Base-by-base conservation (phyloP, 192 early-diverging fungal genomes). In the Podochytrium sp. region DNA sequence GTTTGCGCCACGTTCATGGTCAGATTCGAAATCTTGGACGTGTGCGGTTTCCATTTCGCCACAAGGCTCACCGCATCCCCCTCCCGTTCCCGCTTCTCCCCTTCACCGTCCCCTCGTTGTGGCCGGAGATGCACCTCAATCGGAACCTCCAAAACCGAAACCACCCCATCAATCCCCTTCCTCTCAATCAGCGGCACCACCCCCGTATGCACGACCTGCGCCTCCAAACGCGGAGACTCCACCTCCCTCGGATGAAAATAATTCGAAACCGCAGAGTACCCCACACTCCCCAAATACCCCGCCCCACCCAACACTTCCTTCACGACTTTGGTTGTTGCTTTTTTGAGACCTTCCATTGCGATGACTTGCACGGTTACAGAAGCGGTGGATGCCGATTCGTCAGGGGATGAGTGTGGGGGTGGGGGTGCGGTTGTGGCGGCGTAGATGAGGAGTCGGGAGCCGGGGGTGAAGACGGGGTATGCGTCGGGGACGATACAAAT, bases 291-390 rank as follows among this genome's bases (percentile, higher is more conserved):
- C 18, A 95, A 74, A 35, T 87, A 84, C 50, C 88, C 93, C n/a
- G 93, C 90, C 12, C 93, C 92, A 43, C 83, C 85, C 37, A 91
- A 84, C 12, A 93, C 84, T 67, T 95, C 93, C 59, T 93, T 93
- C 27, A 91, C 92, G 23, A 93, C 90, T 35, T 91, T 91, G 40
- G 86, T 86, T 1, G 92, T 91, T 27, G 87, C 75, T 84, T 73
- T 84, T 71, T 80, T 80, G 66, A 72, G 12, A 18, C 64, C 76
- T 18, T 72, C 76, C 25, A 60, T 70, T 30, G 55, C 66, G 27
- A 33, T 39, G 60, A 51, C 63, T 30, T 27, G 56, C 14, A 43
- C 40, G 20, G 30, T 71, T 23, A 59, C 16, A 34, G 39, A 32
- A 35, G 2, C 55, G 1, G 27, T 30, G 14, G 12, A 29, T 14